phyloP scores from a whole-genome alignment of 257 asterid genomes.

The Nicotiana otophora region DNA sequence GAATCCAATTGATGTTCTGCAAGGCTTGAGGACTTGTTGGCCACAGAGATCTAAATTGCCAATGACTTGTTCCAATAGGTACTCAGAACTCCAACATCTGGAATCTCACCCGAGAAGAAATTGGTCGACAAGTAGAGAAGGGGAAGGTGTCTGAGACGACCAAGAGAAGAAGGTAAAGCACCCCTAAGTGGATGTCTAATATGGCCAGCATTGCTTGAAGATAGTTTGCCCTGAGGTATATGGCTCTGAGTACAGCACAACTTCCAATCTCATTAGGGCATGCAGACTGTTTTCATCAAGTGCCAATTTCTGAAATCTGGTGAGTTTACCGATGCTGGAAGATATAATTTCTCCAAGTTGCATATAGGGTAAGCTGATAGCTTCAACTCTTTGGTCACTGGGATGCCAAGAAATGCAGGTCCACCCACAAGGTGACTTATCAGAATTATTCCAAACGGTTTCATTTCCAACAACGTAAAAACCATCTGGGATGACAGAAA shows the following conservation, averaged over 20 bases:
- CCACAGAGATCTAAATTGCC: slow-evolving; percentile 98
- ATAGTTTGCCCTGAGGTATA: slow-evolving; percentile 77
- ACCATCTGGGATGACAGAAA: slow-evolving; percentile 86
- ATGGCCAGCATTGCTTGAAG: slow-evolving; percentile 74
- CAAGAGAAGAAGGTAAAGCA: slow-evolving; percentile 85
- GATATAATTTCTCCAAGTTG: slow-evolving; percentile 82
- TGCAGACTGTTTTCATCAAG: slow-evolving; percentile 90
- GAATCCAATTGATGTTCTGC: slow-evolving; percentile 91
- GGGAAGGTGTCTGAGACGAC: slow-evolving; percentile 59
- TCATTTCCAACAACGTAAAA: slow-evolving; percentile 75
- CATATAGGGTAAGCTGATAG: slow-evolving; percentile 83
- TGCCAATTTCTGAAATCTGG: slow-evolving; percentile 76
- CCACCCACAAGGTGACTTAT: slow-evolving; percentile 80
- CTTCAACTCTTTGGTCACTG: slow-evolving; percentile 65
- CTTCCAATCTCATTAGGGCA: slow-evolving; percentile 65
- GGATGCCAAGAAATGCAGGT: slow-evolving; percentile 79
- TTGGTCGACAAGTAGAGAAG: slow-evolving; percentile 83
- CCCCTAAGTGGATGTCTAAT: slow-evolving; percentile 55
- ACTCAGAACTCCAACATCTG: slow-evolving; percentile 84
- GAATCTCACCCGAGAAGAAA: slow-evolving; percentile 92
- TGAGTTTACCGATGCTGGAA: slow-evolving; percentile 73
- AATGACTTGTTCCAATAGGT: slow-evolving; percentile 58
- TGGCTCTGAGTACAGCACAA: slow-evolving; percentile 80
- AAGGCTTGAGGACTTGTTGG: slow-evolving; percentile 82
- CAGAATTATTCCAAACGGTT: slow-evolving; percentile 61